Base-by-base conservation (phyloP, 768 basidiomycete species). In the Hygrophoropsis aurantiaca region DNA sequence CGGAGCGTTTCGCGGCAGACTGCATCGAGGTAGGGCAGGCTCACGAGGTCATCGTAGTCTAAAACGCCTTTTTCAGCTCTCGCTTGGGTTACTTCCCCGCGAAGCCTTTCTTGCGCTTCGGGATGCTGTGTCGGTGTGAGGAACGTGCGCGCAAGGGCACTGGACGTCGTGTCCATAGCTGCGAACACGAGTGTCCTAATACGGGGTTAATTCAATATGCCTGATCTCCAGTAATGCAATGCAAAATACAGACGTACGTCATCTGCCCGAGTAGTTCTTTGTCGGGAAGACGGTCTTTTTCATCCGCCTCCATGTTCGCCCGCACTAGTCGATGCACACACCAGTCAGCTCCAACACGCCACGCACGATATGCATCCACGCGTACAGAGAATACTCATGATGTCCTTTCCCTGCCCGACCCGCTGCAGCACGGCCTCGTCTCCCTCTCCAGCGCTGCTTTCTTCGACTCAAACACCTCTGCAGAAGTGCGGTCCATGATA, bases 381-480 rank as follows among this genome's bases (percentile, higher is more conserved):
- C 75, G 55, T 51, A 80, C 79, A 57, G 32, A 81, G 62, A 25
- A 75, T 64, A 47, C 74, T 76, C 45, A 78, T 77, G 26, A 81
- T 72, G 58, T 80, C 78, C 47, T 74, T 79, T 15, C 56, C 66
- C 57, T 66, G 42, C 34, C 54, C 43, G 51, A 64, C 51, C 47
- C 59, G 46, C 44, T 61, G 38, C 42, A 44, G 15, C 42, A 60
- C 51, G 2, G 60, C 58, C 11, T 62, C 59, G 7, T 70, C 38
- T 16, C 53, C 59, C 23, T 51, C 18, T 47, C 33, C 65, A 55
- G 35, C 39, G 65, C 65, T 26, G 44, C 47, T 44, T 70, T 64
- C 54, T 75, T 75, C 43, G 65, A 56, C 40, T 64, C 56, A 40
- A 79, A 58, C 36, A 80, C 76, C 3, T 57, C 56, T 16, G 56